These are phyloP conservation scores for Talaromyces marneffei DNA, from an alignment of 2,329 filamentous ascomycete genomes.

Conservation along the genomic window DNA sequence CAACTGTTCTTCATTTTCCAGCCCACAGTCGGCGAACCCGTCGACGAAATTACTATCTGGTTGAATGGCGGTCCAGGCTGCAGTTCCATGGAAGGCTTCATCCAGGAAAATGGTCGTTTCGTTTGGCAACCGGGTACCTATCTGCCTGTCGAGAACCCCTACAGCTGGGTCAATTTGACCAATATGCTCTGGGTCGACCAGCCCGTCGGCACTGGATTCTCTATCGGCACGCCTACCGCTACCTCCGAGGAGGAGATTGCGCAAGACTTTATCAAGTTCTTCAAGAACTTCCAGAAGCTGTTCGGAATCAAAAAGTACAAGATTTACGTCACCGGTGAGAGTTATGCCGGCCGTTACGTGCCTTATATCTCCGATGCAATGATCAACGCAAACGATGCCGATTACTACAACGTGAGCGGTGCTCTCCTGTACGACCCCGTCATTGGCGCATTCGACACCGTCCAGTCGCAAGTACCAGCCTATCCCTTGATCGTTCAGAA, in stretches of 20 bases:
- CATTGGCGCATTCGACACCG: slow-evolving; percentile 38
- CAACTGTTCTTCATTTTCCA: slow-evolving; percentile 48
- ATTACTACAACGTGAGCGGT: slow-evolving; percentile 58
- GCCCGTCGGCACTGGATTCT: slow-evolving; percentile 60
- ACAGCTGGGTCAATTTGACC: slow-evolving; percentile 68
- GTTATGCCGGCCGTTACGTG: slow-evolving; percentile 64
- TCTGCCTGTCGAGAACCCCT: slow-evolving; percentile 59
- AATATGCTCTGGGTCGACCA: slow-evolving; percentile 62
- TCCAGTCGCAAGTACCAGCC: slow-evolving; percentile 31
- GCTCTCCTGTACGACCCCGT: slow-evolving; percentile 68
- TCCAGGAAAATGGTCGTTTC: slow-evolving; percentile 74
- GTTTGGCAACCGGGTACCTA: slow-evolving; percentile 65
- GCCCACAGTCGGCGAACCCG: slow-evolving; percentile 38
- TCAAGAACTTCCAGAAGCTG: slow-evolving; percentile 68
- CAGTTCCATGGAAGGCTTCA: slow-evolving; percentile 59
- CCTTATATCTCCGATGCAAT: slow-evolving; percentile 71
- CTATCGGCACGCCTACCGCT: slow-evolving; percentile 59
- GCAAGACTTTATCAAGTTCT: slow-evolving; percentile 68
- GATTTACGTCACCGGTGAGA: slow-evolving; percentile 69
- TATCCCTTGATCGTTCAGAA: slow-evolving; percentile 41
- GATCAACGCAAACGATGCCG: slow-evolving; percentile 61
- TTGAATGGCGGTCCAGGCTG: slow-evolving; percentile 53
- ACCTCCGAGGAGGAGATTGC: slow-evolving; percentile 63
- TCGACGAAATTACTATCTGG: slow-evolving; percentile 40
- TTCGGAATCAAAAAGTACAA: slow-evolving; percentile 64